Evolutionary conservation across 352 stramenopile species (phyloP).

Genomic region (Phytophthora crassamura): DNA sequence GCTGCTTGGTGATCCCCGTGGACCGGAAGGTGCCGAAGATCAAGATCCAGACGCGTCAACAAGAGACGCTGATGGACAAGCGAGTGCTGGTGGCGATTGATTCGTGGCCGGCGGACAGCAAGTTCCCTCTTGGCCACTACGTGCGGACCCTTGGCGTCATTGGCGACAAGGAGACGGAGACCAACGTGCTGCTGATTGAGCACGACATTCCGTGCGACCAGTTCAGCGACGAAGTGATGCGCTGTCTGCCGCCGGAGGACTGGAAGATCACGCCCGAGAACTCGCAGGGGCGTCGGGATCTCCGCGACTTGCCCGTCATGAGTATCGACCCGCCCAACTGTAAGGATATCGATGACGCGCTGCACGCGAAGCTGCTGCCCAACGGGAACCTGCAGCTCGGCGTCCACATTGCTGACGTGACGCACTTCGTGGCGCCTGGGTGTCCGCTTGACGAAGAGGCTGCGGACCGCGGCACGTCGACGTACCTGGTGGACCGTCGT

Average conservation of each 20-base stretch:
- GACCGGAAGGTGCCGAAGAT: constrained; percentile 94
- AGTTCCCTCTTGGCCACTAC: constrained; percentile 96
- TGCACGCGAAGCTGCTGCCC: constrained; percentile 93
- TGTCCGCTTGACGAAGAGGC: constrained; percentile 96
- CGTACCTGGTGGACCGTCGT: constrained; percentile 98
- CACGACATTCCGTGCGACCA: constrained; percentile 95
- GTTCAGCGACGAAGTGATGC: constrained; percentile 90
- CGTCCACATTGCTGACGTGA: constrained; percentile 99
- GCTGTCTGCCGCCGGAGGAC: constrained; percentile 92
- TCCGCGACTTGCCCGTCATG: constrained; percentile 94
- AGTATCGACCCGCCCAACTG: constrained; percentile 92
- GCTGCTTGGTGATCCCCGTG: constrained; percentile 85
- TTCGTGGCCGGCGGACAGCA: constrained; percentile 90
- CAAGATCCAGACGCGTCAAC: constrained; percentile 93
- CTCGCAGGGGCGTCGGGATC: constrained; percentile 88
- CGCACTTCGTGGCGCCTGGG: constrained; percentile 96
- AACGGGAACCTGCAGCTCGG: constrained; percentile 95
- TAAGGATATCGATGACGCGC: constrained; percentile 99
- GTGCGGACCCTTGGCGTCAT: constrained; percentile 95
- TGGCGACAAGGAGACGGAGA: constrained; percentile 97
- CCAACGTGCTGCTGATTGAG: constrained; percentile 95
- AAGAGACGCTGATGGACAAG: constrained; percentile 92
- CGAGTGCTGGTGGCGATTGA: constrained; percentile 96
- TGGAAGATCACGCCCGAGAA: constrained; percentile 97
- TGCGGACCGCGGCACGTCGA: constrained; percentile 92